Conservation (phyloP, 768 basidiomycete species). For the Podaxis rugospora region DNA sequence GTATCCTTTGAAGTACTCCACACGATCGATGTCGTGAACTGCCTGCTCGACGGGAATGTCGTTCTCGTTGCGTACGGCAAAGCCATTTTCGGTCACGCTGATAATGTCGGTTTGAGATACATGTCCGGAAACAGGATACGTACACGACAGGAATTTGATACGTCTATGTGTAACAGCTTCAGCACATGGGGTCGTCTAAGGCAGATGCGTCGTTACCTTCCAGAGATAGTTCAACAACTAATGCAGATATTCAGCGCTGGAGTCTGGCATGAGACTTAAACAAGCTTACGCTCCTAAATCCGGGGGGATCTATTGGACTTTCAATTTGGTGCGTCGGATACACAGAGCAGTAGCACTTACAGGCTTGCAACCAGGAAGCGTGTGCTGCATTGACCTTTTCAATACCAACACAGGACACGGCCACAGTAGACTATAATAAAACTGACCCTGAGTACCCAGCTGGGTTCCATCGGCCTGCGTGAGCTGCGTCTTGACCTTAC, state of each 20-base stretch:
- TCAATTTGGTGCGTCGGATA: neutral
- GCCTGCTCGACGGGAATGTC: slow-evolving; percentile 41
- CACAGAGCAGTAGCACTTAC: slow-evolving; percentile 4
- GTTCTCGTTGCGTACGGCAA: slow-evolving; percentile 58
- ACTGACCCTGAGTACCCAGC: slow-evolving; percentile 44
- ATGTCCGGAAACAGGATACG: slow-evolving; percentile 13
- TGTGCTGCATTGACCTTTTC: slow-evolving; percentile 34
- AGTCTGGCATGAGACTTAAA: neutral
- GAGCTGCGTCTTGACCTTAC: slow-evolving; percentile 48
- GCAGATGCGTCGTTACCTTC: slow-evolving; percentile 36
- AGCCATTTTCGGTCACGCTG: slow-evolving; percentile 69
- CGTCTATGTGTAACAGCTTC: slow-evolving; percentile 18
- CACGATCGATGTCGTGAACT: slow-evolving; percentile 53
- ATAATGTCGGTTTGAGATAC: neutral
- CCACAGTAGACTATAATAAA: neutral
- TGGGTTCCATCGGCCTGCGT: slow-evolving; percentile 51
- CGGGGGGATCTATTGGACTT: slow-evolving; percentile 39
- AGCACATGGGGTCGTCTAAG: neutral
- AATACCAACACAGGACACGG: neutral
- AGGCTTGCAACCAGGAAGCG: slow-evolving; percentile 59
- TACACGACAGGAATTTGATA: slow-evolving; percentile 52
- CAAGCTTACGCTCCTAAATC: slow-evolving; percentile 49
- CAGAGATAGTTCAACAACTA: slow-evolving; percentile 62
- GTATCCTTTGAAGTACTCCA: slow-evolving; percentile 58
- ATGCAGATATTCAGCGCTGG: neutral